phyloP scores from a whole-genome alignment of 306 rosid species.

The Cicer cuneatum region DNA sequence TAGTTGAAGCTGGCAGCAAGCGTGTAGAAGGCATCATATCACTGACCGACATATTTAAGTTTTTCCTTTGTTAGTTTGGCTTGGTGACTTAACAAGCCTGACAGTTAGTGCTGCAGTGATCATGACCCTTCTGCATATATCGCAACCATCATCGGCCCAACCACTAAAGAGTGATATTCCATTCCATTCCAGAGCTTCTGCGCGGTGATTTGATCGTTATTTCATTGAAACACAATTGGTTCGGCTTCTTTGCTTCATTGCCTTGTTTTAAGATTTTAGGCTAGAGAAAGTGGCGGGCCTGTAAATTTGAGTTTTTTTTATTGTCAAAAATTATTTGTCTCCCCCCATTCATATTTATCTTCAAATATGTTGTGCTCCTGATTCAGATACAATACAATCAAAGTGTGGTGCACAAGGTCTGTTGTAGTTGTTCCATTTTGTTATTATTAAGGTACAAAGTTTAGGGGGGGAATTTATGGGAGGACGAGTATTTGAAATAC shows the following conservation, averaged over 20 bases:
- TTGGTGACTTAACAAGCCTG: conserved; percentile 44
- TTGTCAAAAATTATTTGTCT: conserved; percentile 57
- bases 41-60: conserved; percentile 84
- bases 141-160: conserved; percentile 45
- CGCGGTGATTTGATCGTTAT: conserved; percentile 55
- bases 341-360: conserved; percentile 51
- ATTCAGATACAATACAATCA: conserved; percentile 52
- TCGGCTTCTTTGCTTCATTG: conserved; percentile 68
- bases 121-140: conserved; percentile 44
- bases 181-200: conserved; percentile 37
- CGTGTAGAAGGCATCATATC: conserved; percentile 92
- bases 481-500: conserved; percentile 51
- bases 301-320: conserved; percentile 62
- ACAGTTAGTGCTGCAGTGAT: conserved; percentile 49
- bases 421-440: conserved; percentile 57
- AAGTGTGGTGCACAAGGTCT: conserved; percentile 52
- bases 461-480: conserved; percentile 47
- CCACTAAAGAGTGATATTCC: conserved; percentile 46
- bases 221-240: conserved; percentile 62
- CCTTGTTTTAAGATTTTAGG: conserved; percentile 87
- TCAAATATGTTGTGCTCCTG: conserved; percentile 52
- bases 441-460: conserved; percentile 42
- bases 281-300: conserved; percentile 79
- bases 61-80: conserved; percentile 76
- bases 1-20: conserved; percentile 99